Conservation (phyloP, 495 filamentous ascomycete species). For the Evernia prunastri region DNA sequence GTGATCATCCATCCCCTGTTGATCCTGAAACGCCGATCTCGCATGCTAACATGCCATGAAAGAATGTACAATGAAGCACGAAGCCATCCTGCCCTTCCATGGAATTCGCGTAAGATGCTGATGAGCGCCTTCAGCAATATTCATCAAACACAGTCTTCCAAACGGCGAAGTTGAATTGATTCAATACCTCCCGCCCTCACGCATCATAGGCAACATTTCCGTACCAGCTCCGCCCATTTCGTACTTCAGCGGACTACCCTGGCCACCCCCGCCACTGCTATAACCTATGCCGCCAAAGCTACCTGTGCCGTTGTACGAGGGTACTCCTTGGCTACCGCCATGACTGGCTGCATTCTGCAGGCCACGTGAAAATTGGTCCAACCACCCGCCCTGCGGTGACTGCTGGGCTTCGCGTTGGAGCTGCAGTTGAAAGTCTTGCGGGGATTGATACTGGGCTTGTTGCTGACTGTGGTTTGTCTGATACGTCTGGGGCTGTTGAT, state of each 20-base stretch:
- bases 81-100: background rate
- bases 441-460: slow-evolving; percentile 24
- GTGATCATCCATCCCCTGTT: background rate
- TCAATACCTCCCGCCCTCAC: slow-evolving; percentile 17
- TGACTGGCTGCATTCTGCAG: slow-evolving; percentile 19
- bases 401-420: slow-evolving; percentile 25
- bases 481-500: background rate
- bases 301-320: background rate
- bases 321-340: background rate
- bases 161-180: background rate
- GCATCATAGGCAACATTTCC: slow-evolving; percentile 27
- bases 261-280: slow-evolving; percentile 13
- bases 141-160: background rate
- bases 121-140: background rate
- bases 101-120: background rate
- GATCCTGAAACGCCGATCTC: background rate
- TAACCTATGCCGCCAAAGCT: slow-evolving; percentile 14
- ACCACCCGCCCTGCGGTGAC: slow-evolving; percentile 13
- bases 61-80: background rate
- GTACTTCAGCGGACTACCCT: slow-evolving; percentile 25
- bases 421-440: slow-evolving; percentile 27
- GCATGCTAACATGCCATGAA: background rate
- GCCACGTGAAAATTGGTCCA: slow-evolving; percentile 23
- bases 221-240: slow-evolving; percentile 23
- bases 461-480: slow-evolving; percentile 1